Percentiles rank a stretch among this genome's conserved stretches.
phyloP scores from a whole-genome alignment of 2,329 filamentous ascomycete genomes.

The Thielaviopsis cerberus region DNA sequence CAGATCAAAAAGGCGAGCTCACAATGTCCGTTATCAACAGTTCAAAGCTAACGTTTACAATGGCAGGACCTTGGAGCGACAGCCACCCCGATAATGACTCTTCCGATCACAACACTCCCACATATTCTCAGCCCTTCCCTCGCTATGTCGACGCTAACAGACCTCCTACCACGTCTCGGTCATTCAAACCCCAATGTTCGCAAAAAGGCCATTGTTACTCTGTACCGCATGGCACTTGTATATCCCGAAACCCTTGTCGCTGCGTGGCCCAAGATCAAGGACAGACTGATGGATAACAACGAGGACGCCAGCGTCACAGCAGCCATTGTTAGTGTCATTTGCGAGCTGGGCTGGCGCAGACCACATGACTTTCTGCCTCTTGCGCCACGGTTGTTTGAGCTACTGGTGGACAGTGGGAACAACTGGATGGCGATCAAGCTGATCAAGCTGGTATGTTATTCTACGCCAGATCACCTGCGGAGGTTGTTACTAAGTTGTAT shows the following conservation, averaged over 20 bases:
- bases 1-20: conserved; percentile 65
- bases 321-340: conserved; percentile 90
- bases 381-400: conserved; percentile 76
- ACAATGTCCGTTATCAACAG: not conserved
- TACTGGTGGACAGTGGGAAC: conserved; percentile 79
- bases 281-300: conserved; percentile 70
- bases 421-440: conserved; percentile 99
- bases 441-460: conserved; percentile 62
- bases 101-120: conserved; percentile 78
- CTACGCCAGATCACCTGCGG: not conserved
- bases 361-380: conserved; percentile 86
- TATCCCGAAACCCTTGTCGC: conserved; percentile 84
- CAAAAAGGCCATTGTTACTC: conserved; percentile 89
- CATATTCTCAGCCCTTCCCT: conserved; percentile 87
- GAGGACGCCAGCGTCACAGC: conserved; percentile 89
- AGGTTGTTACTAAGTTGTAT: not conserved
- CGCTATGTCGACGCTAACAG: conserved; percentile 71
- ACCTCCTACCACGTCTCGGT: conserved; percentile 67
- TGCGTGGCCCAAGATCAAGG: conserved; percentile 95
- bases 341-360: conserved; percentile 83
- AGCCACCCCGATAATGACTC: conserved; percentile 56
- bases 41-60: not conserved
- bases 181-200: conserved; percentile 73
- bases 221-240: conserved; percentile 86
- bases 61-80: conserved; percentile 52